phyloP scores from a whole-genome alignment of 768 basidiomycete genomes.

The Lentinula boryana region DNA sequence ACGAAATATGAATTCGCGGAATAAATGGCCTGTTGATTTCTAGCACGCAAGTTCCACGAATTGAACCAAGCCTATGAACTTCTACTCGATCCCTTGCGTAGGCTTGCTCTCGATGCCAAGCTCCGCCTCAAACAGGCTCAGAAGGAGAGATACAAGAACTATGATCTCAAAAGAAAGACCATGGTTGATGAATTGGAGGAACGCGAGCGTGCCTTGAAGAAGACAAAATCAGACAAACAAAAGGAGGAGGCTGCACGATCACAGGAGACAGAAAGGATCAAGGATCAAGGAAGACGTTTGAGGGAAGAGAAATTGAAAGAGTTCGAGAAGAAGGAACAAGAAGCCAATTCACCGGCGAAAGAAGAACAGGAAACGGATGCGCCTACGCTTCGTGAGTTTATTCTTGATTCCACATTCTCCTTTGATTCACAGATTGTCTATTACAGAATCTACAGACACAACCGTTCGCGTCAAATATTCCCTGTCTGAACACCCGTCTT shows the following conservation, averaged over 20 bases:
- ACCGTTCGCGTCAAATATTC: slow-evolving; percentile 70
- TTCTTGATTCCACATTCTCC: neutral
- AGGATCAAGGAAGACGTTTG: slow-evolving; percentile 65
- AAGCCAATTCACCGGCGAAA: slow-evolving; percentile 23
- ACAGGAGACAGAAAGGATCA: slow-evolving; percentile 65
- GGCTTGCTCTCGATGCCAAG: slow-evolving; percentile 76
- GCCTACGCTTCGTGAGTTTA: slow-evolving; percentile 45
- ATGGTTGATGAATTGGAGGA: slow-evolving; percentile 77
- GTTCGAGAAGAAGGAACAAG: slow-evolving; percentile 36
- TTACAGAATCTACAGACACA: slow-evolving; percentile 58
- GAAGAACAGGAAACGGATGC: slow-evolving; percentile 42
- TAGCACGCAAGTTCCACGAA: slow-evolving; percentile 78
- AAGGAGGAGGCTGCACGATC: slow-evolving; percentile 47
- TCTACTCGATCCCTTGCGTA: slow-evolving; percentile 72
- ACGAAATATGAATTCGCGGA: neutral
- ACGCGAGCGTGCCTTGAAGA: slow-evolving; percentile 73
- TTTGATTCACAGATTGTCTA: slow-evolving; percentile 4
- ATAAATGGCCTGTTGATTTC: neutral
- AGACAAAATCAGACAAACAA: slow-evolving; percentile 55
- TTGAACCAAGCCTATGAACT: slow-evolving; percentile 78
- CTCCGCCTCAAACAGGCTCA: slow-evolving; percentile 65
- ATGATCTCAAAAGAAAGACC: slow-evolving; percentile 67
- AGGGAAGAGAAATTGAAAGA: slow-evolving; percentile 63
- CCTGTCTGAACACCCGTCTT: slow-evolving; percentile 47
- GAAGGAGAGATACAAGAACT: slow-evolving; percentile 61